These are phyloP conservation scores for Scopulariopsis brevicaulis DNA, from an alignment of 2,329 filamentous ascomycete species.

Conservation along the genomic window DNA sequence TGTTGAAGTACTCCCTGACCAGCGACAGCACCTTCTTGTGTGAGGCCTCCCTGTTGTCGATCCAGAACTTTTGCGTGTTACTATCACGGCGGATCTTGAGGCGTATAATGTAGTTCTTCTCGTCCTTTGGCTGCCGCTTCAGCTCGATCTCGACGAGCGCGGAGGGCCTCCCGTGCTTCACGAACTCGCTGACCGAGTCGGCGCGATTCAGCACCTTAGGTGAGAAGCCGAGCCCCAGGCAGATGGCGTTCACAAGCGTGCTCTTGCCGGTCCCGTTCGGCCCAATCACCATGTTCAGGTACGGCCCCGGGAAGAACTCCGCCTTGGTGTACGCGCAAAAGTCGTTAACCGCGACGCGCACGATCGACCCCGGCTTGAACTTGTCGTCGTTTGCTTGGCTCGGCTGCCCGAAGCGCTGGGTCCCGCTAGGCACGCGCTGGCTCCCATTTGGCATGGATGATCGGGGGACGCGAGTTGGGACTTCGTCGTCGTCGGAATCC, in stretches of 20 bases:
- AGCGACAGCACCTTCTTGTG: conserved; percentile 57
- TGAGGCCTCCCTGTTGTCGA: conserved; percentile 55
- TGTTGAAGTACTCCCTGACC: conserved; percentile 56
- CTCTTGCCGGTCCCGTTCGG: conserved; percentile 99
- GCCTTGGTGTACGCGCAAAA: conserved; percentile 94
- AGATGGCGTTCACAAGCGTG: conserved; percentile 93
- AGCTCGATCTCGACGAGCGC: conserved; percentile 89
- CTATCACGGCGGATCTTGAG: conserved; percentile 72
- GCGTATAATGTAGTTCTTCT: conserved; percentile 60
- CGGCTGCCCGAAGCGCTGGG: conserved; percentile 6
- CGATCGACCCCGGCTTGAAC: conserved; percentile 61
- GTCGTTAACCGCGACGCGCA: conserved; percentile 73
- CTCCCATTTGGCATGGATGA: conserved; percentile 1
- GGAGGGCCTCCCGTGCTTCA: conserved; percentile 73
- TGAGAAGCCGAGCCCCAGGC: conserved; percentile 77
- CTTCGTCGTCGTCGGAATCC: neutral
- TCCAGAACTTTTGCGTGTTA: conserved; percentile 66
- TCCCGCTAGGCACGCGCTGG: conserved; percentile 2
- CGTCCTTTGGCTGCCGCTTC: conserved; percentile 46
- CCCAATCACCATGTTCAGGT: conserved; percentile 95
- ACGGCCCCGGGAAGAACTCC: conserved; percentile 84
- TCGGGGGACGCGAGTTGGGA: neutral
- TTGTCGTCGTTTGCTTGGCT: conserved; percentile 6
- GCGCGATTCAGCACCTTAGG: conserved; percentile 77
- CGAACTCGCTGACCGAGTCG: conserved; percentile 76